Base-by-base conservation (phyloP, 164 flowering plant genomes). In the Hamamelis virginiana region DNA sequence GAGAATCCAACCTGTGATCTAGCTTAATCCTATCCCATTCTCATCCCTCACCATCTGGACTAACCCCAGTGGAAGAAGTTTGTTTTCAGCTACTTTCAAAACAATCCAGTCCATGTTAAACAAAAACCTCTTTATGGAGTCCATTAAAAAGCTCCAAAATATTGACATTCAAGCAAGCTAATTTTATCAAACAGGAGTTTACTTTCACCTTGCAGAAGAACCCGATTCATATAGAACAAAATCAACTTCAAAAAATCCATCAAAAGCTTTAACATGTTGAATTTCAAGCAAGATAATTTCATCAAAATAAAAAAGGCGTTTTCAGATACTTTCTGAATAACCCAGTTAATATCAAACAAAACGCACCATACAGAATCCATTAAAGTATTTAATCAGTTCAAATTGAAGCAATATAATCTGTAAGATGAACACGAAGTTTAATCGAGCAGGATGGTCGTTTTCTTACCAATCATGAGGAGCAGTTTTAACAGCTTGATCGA, bases 381-480 rank as follows among this genome's bases (percentile, higher is more conserved):
- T 47, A 23, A 64, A 5, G 6, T 2, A 1, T 1, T 10, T 21
- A 45, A 64, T 2, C 21, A 4, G 5, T 41, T 38, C 41, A 62
- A 43, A 43, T n/a, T 43, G 26, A 28, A 28, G 46, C 23, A 53
- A 38, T 0, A 18, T 15, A 9, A n/a, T n/a, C n/a, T n/a, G n/a
- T n/a, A n/a, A n/a, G n/a, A n/a, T n/a, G n/a, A n/a, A n/a, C n/a
- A n/a, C n/a, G n/a, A n/a, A 22, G 8, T 10, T 23, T 12, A 57
- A 23, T 57, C 33, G 1, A 1, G 6, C 41, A 33, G 41, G 41
- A 33, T 6, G 6, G 41, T 52, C 18, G 21, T 1, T 51, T 28
- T 18, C 78, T 28, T 72, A 84, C 86, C 88, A 77, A 70, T 82
- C 86, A 52, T 82, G 64, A 15, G 86, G 84, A 38, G 81, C 68